Evolutionary conservation across 345 rosid species (phyloP).

Genomic region (Eucalyptus melliodora): DNA sequence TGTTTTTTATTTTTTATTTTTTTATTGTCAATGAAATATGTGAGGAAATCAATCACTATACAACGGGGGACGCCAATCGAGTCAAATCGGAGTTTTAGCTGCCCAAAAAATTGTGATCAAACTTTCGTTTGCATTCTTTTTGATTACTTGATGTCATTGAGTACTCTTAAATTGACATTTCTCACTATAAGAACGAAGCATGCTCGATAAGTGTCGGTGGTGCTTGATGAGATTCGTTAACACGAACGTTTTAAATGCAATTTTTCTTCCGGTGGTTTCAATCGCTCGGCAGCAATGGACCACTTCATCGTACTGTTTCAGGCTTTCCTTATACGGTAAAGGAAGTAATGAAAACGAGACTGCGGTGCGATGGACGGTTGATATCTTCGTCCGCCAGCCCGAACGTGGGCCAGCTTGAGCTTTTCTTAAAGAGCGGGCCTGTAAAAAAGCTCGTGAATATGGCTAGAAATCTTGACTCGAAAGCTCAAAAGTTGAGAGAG

Average conservation of each 20-base stretch:
- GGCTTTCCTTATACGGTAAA: neutral
- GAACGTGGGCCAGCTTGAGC: neutral
- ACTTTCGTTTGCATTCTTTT: neutral
- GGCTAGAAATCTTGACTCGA: neutral
- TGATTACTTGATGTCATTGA: neutral
- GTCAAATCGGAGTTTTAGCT: no score
- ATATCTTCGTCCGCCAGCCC: neutral
- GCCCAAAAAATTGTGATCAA: neutral
- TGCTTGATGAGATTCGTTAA: neutral
- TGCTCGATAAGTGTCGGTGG: neutral
- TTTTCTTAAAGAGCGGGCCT: neutral
- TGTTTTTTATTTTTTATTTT: no score
- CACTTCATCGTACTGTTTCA: neutral
- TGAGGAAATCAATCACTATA: neutral
- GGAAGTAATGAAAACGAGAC: neutral
- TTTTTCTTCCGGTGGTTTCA: neutral
- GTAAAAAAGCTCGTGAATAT: neutral
- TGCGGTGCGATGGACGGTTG: neutral
- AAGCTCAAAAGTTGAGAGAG: neutral
- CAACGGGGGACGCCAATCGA: no score
- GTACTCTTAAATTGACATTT: neutral
- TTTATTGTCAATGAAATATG: neutral
- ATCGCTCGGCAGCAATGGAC: neutral
- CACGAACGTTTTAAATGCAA: neutral
- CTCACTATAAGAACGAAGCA: neutral